phyloP scores from a whole-genome alignment of 2,329 filamentous ascomycete species.

The Alternaria sp. region DNA sequence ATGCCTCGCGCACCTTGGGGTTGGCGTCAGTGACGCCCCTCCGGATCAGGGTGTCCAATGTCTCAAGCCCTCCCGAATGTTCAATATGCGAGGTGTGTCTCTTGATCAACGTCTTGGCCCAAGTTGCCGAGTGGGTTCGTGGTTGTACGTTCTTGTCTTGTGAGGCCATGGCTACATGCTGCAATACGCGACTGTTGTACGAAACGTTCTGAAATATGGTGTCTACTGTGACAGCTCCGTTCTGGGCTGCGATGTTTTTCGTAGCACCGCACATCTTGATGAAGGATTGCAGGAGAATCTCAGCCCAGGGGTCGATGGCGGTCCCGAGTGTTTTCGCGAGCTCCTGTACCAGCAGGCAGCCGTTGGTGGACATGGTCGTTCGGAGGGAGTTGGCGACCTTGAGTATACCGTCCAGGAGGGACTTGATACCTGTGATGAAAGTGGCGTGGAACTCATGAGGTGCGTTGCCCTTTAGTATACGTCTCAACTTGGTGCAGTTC shows the following conservation, averaged over 20 bases:
- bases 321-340: slow-evolving; percentile 78
- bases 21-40: slow-evolving; percentile 91
- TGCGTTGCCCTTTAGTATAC: slow-evolving; percentile 83
- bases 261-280: slow-evolving; percentile 89
- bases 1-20: slow-evolving; percentile 85
- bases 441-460: slow-evolving; percentile 75
- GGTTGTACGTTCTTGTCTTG: slow-evolving; percentile 95
- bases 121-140: slow-evolving; percentile 77
- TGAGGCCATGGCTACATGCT: slow-evolving; percentile 81
- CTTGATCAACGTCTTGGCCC: slow-evolving; percentile 83
- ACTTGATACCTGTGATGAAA: slow-evolving; percentile 75
- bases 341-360: slow-evolving; percentile 84
- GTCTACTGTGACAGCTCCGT: slow-evolving; percentile 82
- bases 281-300: slow-evolving; percentile 86
- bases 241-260: slow-evolving; percentile 90
- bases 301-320: slow-evolving; percentile 85
- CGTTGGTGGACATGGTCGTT: slow-evolving; percentile 89
- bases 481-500: slow-evolving; percentile 76
- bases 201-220: slow-evolving; percentile 79
- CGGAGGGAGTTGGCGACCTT: slow-evolving; percentile 84
- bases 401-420: slow-evolving; percentile 83
- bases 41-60: slow-evolving; percentile 86
- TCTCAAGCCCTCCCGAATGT: slow-evolving; percentile 80
- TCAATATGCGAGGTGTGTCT: slow-evolving; percentile 87
- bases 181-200: slow-evolving; percentile 81